Evolutionary conservation across 2,329 filamentous ascomycete species (phyloP).

Genomic region (Blastomyces silverae): DNA sequence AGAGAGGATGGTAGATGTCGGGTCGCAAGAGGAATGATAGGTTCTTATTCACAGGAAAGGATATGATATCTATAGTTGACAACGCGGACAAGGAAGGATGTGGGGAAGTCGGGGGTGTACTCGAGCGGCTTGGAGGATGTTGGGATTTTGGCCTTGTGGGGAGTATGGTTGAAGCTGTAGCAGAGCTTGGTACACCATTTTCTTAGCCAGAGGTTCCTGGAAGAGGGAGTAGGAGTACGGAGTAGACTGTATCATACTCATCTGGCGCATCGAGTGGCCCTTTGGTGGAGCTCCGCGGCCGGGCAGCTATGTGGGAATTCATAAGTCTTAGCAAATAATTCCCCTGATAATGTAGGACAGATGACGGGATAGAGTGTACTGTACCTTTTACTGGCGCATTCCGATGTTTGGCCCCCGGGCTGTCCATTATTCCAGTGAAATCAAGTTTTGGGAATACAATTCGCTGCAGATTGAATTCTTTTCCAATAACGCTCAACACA

Average conservation of each 20-base stretch:
- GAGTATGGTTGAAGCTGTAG: background rate
- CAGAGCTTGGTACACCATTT: slow-evolving; percentile 3
- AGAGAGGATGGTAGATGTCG: slow-evolving; percentile 75
- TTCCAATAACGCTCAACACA: background rate
- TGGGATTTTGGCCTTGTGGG: background rate
- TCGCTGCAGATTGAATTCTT: background rate
- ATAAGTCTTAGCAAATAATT: slow-evolving; percentile 13
- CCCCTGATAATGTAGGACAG: slow-evolving; percentile 16
- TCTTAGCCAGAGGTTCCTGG: background rate
- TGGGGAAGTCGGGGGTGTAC: background rate
- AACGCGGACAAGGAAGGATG: background rate
- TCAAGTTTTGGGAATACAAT: background rate
- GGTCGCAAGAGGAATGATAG: slow-evolving; percentile 73
- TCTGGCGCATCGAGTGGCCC: slow-evolving; percentile 65
- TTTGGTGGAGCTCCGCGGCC: slow-evolving; percentile 54
- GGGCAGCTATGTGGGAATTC: slow-evolving; percentile 29
- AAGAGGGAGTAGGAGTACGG: slow-evolving; percentile 7
- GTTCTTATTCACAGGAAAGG: slow-evolving; percentile 48
- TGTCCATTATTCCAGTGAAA: slow-evolving; percentile 22
- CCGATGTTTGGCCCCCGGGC: slow-evolving; percentile 28
- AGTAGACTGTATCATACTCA: slow-evolving; percentile 49
- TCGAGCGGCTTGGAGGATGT: background rate
- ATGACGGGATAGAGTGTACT: background rate
- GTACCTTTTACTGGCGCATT: slow-evolving; percentile 35
- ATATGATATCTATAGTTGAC: slow-evolving; percentile 7